Percentiles rank a stretch among this genome's conserved stretches.
phyloP scores from a whole-genome alignment of 1,284 basidiomycete species.

The Pseudozyma sp. region DNA sequence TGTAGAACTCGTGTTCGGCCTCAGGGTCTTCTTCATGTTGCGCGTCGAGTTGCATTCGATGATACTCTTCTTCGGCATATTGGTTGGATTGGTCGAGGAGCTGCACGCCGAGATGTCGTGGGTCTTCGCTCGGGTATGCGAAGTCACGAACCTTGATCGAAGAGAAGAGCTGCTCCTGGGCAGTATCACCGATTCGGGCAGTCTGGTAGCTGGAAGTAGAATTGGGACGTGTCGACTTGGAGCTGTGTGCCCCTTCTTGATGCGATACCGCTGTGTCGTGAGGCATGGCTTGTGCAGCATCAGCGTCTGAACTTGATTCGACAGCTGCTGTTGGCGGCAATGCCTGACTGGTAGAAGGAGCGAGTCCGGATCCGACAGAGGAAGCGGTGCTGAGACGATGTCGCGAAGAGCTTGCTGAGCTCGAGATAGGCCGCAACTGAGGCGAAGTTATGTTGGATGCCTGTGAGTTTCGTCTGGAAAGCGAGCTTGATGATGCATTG shows the following conservation, averaged over 20 bases:
- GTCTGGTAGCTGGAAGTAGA: constrained; percentile 38
- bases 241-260: neutral
- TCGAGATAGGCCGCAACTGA: constrained; percentile 28
- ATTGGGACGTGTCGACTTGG: constrained; percentile 21
- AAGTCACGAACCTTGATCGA: constrained; percentile 51
- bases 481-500: constrained; percentile 29
- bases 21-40: constrained; percentile 11
- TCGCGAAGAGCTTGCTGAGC: constrained; percentile 21
- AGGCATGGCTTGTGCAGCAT: constrained; percentile 1
- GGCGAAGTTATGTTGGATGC: constrained; percentile 35
- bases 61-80: constrained; percentile 12
- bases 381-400: constrained; percentile 23
- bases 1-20: constrained; percentile 31
- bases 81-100: neutral
- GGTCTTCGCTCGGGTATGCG: constrained; percentile 45
- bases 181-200: constrained; percentile 11
- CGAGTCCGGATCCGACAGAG: neutral
- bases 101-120: constrained; percentile 37
- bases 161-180: neutral
- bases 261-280: neutral
- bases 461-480: constrained; percentile 41
- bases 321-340: neutral
- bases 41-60: constrained; percentile 13
- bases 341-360: neutral
- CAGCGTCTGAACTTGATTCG: neutral